phyloP scores from a whole-genome alignment of 495 filamentous ascomycete genomes.

The Penicillium herquei region DNA sequence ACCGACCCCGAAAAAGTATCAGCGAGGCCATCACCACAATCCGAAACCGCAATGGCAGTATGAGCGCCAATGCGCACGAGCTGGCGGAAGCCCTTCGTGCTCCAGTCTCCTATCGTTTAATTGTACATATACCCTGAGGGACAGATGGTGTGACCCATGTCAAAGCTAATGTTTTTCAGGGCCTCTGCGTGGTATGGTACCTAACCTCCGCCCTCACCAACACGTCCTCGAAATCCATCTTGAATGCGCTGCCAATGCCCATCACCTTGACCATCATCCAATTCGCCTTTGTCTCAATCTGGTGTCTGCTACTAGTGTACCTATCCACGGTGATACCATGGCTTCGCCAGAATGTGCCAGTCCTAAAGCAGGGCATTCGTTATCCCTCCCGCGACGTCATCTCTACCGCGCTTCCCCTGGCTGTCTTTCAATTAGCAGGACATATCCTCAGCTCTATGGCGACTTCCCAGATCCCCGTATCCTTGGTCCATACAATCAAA shows the following conservation, averaged over 20 bases:
- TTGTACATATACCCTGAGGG: constrained; percentile 56
- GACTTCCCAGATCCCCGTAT: constrained; percentile 91
- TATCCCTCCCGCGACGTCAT: constrained; percentile 82
- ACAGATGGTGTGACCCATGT: not conserved
- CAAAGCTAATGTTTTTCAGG: constrained; percentile 44
- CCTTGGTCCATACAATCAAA: constrained; percentile 97
- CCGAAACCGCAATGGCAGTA: constrained; percentile 71
- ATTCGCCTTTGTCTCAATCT: constrained; percentile 88
- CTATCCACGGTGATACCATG: constrained; percentile 66
- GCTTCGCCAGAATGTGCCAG: constrained; percentile 67
- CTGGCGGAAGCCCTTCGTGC: constrained; percentile 87
- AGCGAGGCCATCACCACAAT: constrained; percentile 82
- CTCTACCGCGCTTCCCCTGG: constrained; percentile 80
- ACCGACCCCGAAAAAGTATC: constrained; percentile 77
- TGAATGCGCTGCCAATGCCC: constrained; percentile 88
- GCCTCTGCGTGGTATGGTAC: constrained; percentile 87
- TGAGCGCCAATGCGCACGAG: constrained; percentile 90
- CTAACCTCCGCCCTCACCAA: constrained; percentile 92
- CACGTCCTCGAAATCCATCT: constrained; percentile 94
- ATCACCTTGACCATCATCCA: constrained; percentile 93
- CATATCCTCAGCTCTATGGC: constrained; percentile 93
- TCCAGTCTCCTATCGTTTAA: constrained; percentile 80
- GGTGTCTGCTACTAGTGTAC: constrained; percentile 78
- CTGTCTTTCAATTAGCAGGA: constrained; percentile 88
- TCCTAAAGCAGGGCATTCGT: constrained; percentile 77